Percentiles rank a stretch among this genome's conserved stretches.
These are phyloP conservation scores for Rhytidhysteron rufulum DNA, from an alignment of 2,329 filamentous ascomycete genomes.

Conservation along the genomic window DNA sequence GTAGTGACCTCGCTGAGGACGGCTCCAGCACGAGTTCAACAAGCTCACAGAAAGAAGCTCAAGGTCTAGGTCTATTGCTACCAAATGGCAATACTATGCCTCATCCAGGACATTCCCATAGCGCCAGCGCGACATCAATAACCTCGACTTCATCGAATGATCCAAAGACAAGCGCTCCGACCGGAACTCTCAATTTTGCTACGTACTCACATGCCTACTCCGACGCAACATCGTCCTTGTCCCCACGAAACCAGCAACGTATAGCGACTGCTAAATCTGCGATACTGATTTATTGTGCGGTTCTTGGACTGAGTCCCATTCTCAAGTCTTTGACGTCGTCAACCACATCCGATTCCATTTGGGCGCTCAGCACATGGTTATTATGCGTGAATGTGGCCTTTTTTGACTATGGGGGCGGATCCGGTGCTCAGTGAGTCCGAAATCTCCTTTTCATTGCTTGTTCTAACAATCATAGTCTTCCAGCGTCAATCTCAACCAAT, in stretches of 20 bases:
- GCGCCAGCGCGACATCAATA: conserved; percentile 55
- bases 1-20: conserved; percentile 16
- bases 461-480: too few relatives aligned
- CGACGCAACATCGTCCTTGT: conserved; percentile 40
- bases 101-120: conserved; percentile 43
- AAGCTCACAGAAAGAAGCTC: conserved; percentile 5
- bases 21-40: conserved; percentile 10
- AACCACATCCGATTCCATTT: conserved; percentile 91
- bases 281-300: conserved; percentile 84
- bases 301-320: conserved; percentile 89
- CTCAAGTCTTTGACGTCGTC: conserved; percentile 93
- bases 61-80: conserved; percentile 42
- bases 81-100: conserved; percentile 6
- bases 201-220: conserved; percentile 31
- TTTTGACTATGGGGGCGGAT: conserved; percentile 84
- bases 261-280: conserved; percentile 88
- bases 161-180: conserved; percentile 19
- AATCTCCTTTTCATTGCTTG: too few relatives aligned
- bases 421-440: conserved; percentile 47
- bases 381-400: conserved; percentile 95
- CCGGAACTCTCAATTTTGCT: conserved; percentile 42
- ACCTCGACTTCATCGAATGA: conserved; percentile 43
- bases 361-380: conserved; percentile 92
- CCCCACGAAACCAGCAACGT: conserved; percentile 57
- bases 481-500: conserved; percentile 81